Evolutionary conservation across 306 rosid species (phyloP), one percentile per base, ranked within the genome.

Genomic region (Macrotyloma uniflorum): DNA sequence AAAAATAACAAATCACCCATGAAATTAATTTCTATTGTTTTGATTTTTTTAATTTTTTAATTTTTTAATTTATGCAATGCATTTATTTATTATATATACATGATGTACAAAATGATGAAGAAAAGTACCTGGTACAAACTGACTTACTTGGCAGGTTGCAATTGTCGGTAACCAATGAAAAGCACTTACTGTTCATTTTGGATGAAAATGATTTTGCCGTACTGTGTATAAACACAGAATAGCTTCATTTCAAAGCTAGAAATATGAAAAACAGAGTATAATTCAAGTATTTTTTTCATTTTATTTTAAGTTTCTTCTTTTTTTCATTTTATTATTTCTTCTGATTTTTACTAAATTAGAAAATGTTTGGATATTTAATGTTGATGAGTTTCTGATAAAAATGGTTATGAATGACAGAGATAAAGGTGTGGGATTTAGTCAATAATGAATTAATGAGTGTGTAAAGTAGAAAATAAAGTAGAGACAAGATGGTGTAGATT

Each of bases 131-230:
- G 33, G 68, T 71, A 79, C 78, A 35, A 58, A 45, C 12, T 58
- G 20, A 61, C 22, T 28, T 1, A 7, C 23, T 35, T 50, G 33
- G 36, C 78, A 72, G 64, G 58, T 12, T 50, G 73, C 45, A 64
- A 28, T 51, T 38, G 83, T 80, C 74, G 42, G 79, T 18, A 75
- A 43, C 79, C 70, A 59, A 74, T 59, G 5, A 43, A 43, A 19
- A 61, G 47, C 20, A 15, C 28, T 28, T 61, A 45, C 33, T 61
- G 18, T 61, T 75, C 35, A 43, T 26, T 75, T 75, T 75, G 33
- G 70, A 26, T 75, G 23, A 6, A 45, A 30, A 61, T 75, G 16
- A 43, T 59, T 58, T 51, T 42, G 32, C 42, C 11, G 1, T 36
- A 26, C 23, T 7, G 3, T 33, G 9, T 16, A n/a, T 62, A 1